Base-by-base conservation (phyloP, 257 asterid species). In the Nicotiana tabacum region DNA sequence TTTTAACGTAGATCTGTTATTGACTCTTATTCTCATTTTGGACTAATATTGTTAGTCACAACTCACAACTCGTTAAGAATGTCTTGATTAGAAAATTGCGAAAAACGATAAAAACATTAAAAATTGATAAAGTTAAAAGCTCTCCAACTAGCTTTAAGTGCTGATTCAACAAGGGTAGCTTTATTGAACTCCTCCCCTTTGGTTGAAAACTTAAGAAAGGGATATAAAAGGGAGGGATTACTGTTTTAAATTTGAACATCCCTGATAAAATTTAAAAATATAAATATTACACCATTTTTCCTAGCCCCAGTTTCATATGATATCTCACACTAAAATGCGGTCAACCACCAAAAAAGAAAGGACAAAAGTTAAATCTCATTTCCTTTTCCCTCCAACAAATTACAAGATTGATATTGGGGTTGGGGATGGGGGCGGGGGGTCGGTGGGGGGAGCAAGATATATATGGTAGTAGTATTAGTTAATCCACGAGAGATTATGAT, bases 211-310 rank as follows among this genome's bases (percentile, higher is more conserved):
- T 72, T 15, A 76, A 76, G 80, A 51, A 51, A 76, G 80, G 29
- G 80, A 76, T 51, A 64, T 46, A 76, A 76, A 76, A 76, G 5
- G 80, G 64, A 76, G 80, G 80, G 80, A 76, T 76, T 51, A 29
- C 80, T 76, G 18, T 76, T 76, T 76, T 51, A 76, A 76, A 76
- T 76, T 76, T 76, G 46, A 51, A 76, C 46, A 27, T 76, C 0
- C 9, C 29, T 62, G 9, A 9, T 61, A 9, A 55, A 56, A 3
- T 77, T 2, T 35, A 9, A 77, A 29, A 1, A 32, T 32, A 53
- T 53, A 7, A 12, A 30, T 39, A 30, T 18, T 57, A 62, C 15
- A n/a, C 1, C 58, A 53, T 53, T 61, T 9, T 24, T 1, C 6
- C 15, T 21, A 9, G 55, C 55, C 77, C 77, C 77, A 35, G 16